A percentile compares a stretch with the other conserved stretches of the same genome.
phyloP scores from a whole-genome alignment of 2,329 filamentous ascomycete species.

The Aureobasidium sp. region DNA sequence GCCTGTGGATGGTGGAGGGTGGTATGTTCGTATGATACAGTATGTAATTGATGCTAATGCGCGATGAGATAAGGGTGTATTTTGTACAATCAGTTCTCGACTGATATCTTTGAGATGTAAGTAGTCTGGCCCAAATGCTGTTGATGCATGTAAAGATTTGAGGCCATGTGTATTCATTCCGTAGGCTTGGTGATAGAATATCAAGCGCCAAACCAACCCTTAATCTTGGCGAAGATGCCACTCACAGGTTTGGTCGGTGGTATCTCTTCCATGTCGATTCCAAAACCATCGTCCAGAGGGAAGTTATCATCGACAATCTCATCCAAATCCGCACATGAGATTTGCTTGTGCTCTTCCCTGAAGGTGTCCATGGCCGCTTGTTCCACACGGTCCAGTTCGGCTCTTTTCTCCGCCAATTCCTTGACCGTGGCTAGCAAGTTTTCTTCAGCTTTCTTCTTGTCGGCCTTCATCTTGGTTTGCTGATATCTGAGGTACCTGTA shows the following conservation, averaged over 20 bases:
- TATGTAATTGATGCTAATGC: no score
- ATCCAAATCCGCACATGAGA: not conserved
- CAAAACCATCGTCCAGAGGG: not conserved
- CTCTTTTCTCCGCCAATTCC: not conserved
- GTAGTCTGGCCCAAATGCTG: no score
- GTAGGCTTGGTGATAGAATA: not conserved
- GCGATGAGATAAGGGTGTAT: no score
- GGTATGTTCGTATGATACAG: no score
- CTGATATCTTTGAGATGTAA: no score
- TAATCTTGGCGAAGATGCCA: not conserved
- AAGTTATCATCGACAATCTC: not conserved
- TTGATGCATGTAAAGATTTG: not conserved
- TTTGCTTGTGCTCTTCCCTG: not conserved
- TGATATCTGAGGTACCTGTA: not conserved
- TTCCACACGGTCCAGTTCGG: not conserved
- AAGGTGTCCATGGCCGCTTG: not conserved
- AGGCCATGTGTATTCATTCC: no score
- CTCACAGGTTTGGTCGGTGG: not conserved
- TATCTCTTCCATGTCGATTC: not conserved
- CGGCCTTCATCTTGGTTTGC: not conserved
- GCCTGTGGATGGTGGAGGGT: no score
- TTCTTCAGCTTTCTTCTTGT: not conserved
- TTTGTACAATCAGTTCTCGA: no score
- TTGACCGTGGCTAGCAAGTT: not conserved
- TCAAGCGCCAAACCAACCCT: not conserved